Base-by-base conservation (phyloP, 2,329 filamentous ascomycete genomes). In the Sporothrix phasma region DNA sequence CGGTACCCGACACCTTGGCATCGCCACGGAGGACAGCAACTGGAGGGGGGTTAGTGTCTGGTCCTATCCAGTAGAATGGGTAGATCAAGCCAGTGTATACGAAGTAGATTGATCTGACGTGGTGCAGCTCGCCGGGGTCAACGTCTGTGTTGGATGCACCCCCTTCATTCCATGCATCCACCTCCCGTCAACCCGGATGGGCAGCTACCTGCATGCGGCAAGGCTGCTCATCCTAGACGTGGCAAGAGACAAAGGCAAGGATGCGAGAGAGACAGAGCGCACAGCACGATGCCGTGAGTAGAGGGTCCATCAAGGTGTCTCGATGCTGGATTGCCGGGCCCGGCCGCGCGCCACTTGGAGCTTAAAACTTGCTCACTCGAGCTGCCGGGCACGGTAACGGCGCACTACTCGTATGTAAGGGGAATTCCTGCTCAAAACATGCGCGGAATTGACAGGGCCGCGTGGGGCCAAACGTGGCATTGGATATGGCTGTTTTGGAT, bases 1-100 rank as follows among this genome's bases (percentile, higher is more conserved):
- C 89, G 79, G 90, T 94, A 75, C 94, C 94, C 76, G 86, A 81
- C 84, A 99, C 82, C 83, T 92, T 96, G 79, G 92, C 91, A 86
- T 97, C 94, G 85, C 94, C 94, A 80, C 94, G 93, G 83, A 99
- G 81, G 78, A 96, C 91, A 81, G 89, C 90, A 81, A 97, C 94
- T 97, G 74, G 26, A 22, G 26, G 34, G n/a, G 62, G 47, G 64
- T 65, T 47, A 63, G 60, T 24, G 31, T 19, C 22, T 41, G 15
- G 6, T 17, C 13, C 34, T 13, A 11, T 37, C 10, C 34, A 37
- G n/a, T 37, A 37, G 34, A 37, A 11, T 13, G 34, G 10, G 4
- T 37, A 37, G 15, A 37, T 11, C 34, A 37, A 37, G 15, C n/a
- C n/a, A n/a, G 31, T 29, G 29, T 43, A 2, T 13, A 13, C 31